Percentiles rank a stretch among this genome's conserved stretches.
phyloP scores from a whole-genome alignment of 1,139 yeast genomes.

The Eremothecium sinecaudum region DNA sequence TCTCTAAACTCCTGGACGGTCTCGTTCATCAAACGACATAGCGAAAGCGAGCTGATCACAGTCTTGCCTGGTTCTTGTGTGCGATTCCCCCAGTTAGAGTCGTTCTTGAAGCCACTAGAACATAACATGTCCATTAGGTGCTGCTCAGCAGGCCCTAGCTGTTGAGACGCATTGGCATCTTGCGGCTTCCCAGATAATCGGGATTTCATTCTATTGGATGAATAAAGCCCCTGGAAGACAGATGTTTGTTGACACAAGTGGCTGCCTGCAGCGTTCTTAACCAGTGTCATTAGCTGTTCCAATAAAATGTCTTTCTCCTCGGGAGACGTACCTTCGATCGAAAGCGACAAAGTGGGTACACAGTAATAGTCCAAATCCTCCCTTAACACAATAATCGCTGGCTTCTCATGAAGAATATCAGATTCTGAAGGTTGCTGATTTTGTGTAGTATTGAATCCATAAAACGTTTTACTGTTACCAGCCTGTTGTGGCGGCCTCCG shows the following conservation, averaged over 20 bases:
- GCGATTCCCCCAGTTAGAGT: conserved; percentile 80
- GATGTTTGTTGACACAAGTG: conserved; percentile 45
- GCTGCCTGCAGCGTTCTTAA: conserved; percentile 66
- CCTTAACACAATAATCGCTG: conserved; percentile 83
- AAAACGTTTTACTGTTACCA: conserved; percentile 35
- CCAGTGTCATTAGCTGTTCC: conserved; percentile 40
- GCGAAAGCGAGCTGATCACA: conserved; percentile 73
- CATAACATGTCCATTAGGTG: conserved; percentile 93
- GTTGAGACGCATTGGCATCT: conserved; percentile 32
- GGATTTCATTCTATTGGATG: conserved; percentile 31
- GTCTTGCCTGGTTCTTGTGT: conserved; percentile 79
- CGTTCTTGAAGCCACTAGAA: conserved; percentile 67
- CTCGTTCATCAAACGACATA: conserved; percentile 52
- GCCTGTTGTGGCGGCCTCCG: conserved; percentile 13
- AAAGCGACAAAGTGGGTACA: conserved; percentile 44
- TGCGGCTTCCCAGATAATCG: too few relatives aligned
- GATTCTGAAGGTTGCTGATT: conserved; percentile 32
- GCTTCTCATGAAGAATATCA: conserved; percentile 64
- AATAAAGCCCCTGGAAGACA: conserved; percentile 63
- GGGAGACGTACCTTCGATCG: conserved; percentile 32
- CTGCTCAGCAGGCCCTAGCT: conserved; percentile 85
- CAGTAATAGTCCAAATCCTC: conserved; percentile 94
- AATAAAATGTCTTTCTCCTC: conserved; percentile 26
- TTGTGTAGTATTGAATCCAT: conserved; percentile 25
- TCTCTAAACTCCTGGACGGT: conserved; percentile 29